Base-by-base conservation (phyloP, 1,139 yeast genomes). In the Geotrichum fermentans region DNA sequence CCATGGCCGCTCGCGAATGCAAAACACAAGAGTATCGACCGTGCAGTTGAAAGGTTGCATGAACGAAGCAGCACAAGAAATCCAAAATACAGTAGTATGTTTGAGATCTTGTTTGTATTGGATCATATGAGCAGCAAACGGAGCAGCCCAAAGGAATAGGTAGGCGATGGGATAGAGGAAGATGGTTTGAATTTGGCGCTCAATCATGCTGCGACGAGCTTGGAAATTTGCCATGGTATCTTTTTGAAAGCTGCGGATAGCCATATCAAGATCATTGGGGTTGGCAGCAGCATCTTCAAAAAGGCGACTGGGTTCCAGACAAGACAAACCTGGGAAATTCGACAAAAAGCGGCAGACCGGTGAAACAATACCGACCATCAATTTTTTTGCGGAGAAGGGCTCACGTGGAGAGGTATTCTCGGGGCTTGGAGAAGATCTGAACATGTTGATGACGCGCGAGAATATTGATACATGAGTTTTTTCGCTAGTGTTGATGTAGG, bases 111-210 rank as follows among this genome's bases (percentile, higher is more conserved):
- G 50, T 56, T 70, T 68, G 52, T 71, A 69, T 63, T 82, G 87
- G 4, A 86, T 73, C 43, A 80, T 72, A 59, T 83, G 85, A 35
- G 80, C 73, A n/a, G 82, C 75, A 55, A 87, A 77, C 0, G 96
- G 96, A 56, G 85, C 82, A n/a, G 83, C 63, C 96, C 96, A 89
- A 45, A 88, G 68, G 36, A 85, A 72, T 49, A 86, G 73, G 64
- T 87, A 89, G 1, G 95, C 85, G 36, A 83, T 70, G 1, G 97
- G 97, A 63, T 89, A 89, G 40, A 89, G 74, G 63, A 89, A 87
- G 43, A 89, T 83, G 17, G 84, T 74, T 56, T 81, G 80, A 75
- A 87, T 80, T 66, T 88, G 96, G 53, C 82, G 80, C 61, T 83
- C 81, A 51, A 88, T 85, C 56, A 78, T 74, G 32, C 74, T 67